phyloP scores from a whole-genome alignment of 2,329 filamentous ascomycete species.

The Ascochyta clinopodiicola region DNA sequence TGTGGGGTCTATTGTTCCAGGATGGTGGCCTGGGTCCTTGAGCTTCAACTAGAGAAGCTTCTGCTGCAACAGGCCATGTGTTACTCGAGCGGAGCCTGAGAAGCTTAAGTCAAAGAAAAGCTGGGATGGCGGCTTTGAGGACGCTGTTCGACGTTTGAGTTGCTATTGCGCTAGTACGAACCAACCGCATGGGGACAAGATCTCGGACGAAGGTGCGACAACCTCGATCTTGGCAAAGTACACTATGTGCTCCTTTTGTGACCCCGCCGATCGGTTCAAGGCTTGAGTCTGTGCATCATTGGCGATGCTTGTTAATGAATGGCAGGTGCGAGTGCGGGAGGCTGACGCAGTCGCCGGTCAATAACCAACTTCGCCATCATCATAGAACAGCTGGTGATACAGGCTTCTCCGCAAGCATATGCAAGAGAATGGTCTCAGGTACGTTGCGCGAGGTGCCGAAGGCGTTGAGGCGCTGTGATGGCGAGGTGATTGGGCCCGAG shows the following conservation, averaged over 20 bases:
- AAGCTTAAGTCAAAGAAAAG: conserved; percentile 28
- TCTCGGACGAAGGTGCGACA: conserved; percentile 43
- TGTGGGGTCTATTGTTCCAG: conserved; percentile 23
- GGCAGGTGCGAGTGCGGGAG: conserved; percentile 20
- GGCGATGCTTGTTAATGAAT: conserved; percentile 25
- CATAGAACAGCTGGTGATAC: conserved; percentile 19
- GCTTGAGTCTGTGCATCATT: conserved; percentile 10
- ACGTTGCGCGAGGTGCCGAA: conserved; percentile 8
- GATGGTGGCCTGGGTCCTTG: conserved; percentile 28
- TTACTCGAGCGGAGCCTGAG: conserved; percentile 29
- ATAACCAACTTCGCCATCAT: conserved; percentile 5
- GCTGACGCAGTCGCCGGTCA: conserved; percentile 28
- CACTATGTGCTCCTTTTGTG: conserved; percentile 22
- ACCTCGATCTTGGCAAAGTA: conserved; percentile 14
- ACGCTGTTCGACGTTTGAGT: conserved; percentile 26
- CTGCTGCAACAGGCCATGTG: conserved; percentile 36
- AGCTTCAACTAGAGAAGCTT: conserved; percentile 43
- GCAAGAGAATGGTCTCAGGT: conserved; percentile 13
- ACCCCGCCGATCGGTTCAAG: conserved; percentile 17
- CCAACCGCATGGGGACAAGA: conserved; percentile 20
- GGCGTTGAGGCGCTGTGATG: neutral
- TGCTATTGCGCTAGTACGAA: conserved; percentile 25
- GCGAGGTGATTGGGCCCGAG: neutral
- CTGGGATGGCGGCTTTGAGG: conserved; percentile 17
- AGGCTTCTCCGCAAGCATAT: conserved; percentile 12